Base-by-base conservation (phyloP, 2,329 filamentous ascomycete genomes). In the Monosporascus sp. region DNA sequence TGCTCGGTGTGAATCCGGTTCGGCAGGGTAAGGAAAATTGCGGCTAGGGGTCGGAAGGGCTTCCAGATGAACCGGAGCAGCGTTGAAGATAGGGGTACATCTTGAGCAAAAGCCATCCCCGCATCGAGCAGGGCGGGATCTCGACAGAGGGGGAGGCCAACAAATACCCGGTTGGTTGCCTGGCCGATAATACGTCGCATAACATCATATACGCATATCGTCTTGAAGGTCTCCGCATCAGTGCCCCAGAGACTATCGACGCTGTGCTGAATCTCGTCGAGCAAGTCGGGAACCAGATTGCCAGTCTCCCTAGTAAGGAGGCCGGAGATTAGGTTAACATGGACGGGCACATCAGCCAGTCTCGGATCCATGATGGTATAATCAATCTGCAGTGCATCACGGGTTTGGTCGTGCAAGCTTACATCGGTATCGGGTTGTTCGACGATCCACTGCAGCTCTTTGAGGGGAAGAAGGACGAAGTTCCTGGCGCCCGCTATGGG, bases 81-180 rank as follows among this genome's bases (percentile, higher is more conserved):
- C 6, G 51, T 53, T 1, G 60, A 54, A 7, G 50, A 38, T 44
- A 63, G 26, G 11, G 64, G 62, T 5, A 67, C 46, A 34, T 62
- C 63, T 38, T 59, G 56, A 22, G 62, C 62, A 50, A 63, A 69
- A 3, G 60, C 58, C 49, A 64, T 55, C 38, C 56, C 61, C 3
- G 57, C 51, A 17, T 62, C 54, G n/a, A 68, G 55, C n/a, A 66
- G 57, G 0, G 53, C 57, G 3, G 52, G 44, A 54, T 68, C 52
- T 11, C 67, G 64, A 48, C 67, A 69, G 6, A 63, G 48, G 2
- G 64, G 62, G 8, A 57, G 54, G 6, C 69, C 69, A 44, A 71
- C 56, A 43, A 70, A 66, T 52, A 67, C 62, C 48, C 66, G 58
- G 58, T 66, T 69, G n/a, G 66, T 66, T 11, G 63, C 61, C 20